Evolutionary conservation across 1,139 yeast genomes (phyloP), one percentile per base, ranked within the genome.

Genomic region (Candida dubliniensis): DNA sequence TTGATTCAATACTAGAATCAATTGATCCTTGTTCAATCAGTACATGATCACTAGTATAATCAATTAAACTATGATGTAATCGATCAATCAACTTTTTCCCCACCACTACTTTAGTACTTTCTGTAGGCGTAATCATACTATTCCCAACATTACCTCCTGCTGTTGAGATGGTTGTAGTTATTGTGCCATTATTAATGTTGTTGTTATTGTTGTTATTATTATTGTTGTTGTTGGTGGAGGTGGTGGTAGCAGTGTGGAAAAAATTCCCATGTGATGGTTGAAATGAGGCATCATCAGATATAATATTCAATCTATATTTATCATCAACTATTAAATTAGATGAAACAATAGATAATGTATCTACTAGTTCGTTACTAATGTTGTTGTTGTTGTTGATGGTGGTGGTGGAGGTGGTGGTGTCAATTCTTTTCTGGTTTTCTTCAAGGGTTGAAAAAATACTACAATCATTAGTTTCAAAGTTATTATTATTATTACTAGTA

Each of bases 231-330:
- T 12, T 24, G 30, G 9, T 24, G 12, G n/a, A n/a, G n/a, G n/a
- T n/a, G n/a, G n/a, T n/a, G n/a, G n/a, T n/a, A n/a, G n/a, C 29
- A 29, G 25, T 24, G 9, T 35, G 31, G 31, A 24, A 35, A 25
- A 29, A 8, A 25, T 25, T 25, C 7, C 2, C 14, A 38, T 24
- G 23, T 8, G 13, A 29, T 3, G 38, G 46, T 30, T 43, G 47
- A 26, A 38, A 45, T 2, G 42, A 38, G 10, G 44, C 47, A 33
- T 46, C 44, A 23, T 43, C 48, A 10, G 46, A 40, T 18, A 43
- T 39, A 11, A 43, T 37, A 31, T 42, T 38, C 24, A 42, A 38
- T 15, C 33, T 23, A 30, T 32, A 37, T 12, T 33, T 37, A 9
- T 41, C 44, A 15, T 36, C 37, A n/a, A 25, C 30, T 18, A 29